A percentile compares a stretch with the other conserved stretches of the same genome.
Evolutionary conservation across 2,329 filamentous ascomycete genomes (phyloP).

Genomic region (Fusarium drepaniforme): DNA sequence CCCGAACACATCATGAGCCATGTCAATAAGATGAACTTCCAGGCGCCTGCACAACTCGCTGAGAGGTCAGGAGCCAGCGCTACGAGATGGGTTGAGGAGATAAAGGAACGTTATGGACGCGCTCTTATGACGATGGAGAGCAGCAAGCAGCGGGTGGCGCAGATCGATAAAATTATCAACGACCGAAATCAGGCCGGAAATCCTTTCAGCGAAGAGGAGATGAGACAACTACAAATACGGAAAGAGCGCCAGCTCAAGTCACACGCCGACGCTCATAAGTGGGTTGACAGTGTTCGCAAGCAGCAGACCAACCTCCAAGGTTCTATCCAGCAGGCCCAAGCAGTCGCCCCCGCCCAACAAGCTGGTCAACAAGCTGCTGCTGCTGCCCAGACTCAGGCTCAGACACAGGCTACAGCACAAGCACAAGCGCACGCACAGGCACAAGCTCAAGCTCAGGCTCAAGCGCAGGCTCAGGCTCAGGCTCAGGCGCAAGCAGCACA

Average conservation of each 20-base stretch:
- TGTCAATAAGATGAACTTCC: conserved; percentile 61
- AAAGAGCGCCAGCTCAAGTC: conserved; percentile 59
- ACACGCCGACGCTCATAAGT: conserved; percentile 60
- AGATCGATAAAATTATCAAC: conserved; percentile 57
- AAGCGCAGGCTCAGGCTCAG: conserved; percentile 8
- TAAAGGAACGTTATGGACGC: conserved; percentile 60
- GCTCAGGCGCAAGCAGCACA: conserved; percentile 33
- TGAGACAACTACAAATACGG: conserved; percentile 57
- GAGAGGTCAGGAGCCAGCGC: conserved; percentile 58
- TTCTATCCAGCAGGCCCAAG: conserved; percentile 44
- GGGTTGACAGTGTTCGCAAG: conserved; percentile 61
- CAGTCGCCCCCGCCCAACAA: conserved; percentile 40
- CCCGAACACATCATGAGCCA: conserved; percentile 61
- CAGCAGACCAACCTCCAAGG: conserved; percentile 54
- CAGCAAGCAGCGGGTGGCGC: conserved; percentile 54
- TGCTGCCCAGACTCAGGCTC: conserved; percentile 25
- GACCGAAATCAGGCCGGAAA: conserved; percentile 58
- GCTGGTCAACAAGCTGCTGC: conserved; percentile 20
- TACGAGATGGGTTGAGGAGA: conserved; percentile 62
- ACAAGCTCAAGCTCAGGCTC: conserved; percentile 30
- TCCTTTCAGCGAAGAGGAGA: conserved; percentile 60
- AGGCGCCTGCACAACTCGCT: conserved; percentile 55
- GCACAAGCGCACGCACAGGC: conserved; percentile 32
- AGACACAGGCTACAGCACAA: conserved; percentile 28
- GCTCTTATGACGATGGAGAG: conserved; percentile 64